A percentile compares a stretch with the other conserved stretches of the same genome.
Evolutionary conservation across 164 flowering plant genomes (phyloP).

Genomic region (Kalanchoe fedtschenkoi): DNA sequence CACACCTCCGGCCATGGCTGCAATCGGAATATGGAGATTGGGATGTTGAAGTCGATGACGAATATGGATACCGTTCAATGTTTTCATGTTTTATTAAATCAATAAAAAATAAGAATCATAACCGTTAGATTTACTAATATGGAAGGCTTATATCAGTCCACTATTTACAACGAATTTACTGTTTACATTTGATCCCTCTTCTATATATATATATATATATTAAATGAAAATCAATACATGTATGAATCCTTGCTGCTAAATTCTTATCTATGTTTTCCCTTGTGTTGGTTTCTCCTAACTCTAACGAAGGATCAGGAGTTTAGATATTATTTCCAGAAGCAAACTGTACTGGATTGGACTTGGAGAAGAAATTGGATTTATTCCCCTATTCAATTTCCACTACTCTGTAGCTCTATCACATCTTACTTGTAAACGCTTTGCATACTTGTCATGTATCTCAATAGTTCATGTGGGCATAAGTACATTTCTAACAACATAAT

Average conservation of each 20-base stretch:
- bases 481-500: background rate
- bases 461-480: background rate
- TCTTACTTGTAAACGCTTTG: conserved; percentile 31
- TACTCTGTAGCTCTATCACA: conserved; percentile 32
- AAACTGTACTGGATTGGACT: conserved; percentile 48
- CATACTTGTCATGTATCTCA: background rate
- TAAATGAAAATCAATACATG: background rate
- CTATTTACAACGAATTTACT: too few species aligned
- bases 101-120: too few species aligned
- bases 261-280: background rate
- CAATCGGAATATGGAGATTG: too few species aligned
- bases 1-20: too few species aligned
- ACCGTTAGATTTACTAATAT: too few species aligned
- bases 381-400: conserved; percentile 29
- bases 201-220: too few species aligned
- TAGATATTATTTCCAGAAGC: conserved; percentile 23
- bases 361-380: conserved; percentile 29
- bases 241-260: background rate
- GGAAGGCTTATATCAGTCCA: too few species aligned
- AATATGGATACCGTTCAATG: too few species aligned
- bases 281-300: conserved; percentile 10
- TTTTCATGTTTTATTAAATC: too few species aligned
- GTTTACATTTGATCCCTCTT: too few species aligned
- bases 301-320: conserved; percentile 32
- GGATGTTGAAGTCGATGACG: too few species aligned